phyloP scores from a whole-genome alignment of 495 filamentous ascomycete genomes.

The Entonaema liquescens region DNA sequence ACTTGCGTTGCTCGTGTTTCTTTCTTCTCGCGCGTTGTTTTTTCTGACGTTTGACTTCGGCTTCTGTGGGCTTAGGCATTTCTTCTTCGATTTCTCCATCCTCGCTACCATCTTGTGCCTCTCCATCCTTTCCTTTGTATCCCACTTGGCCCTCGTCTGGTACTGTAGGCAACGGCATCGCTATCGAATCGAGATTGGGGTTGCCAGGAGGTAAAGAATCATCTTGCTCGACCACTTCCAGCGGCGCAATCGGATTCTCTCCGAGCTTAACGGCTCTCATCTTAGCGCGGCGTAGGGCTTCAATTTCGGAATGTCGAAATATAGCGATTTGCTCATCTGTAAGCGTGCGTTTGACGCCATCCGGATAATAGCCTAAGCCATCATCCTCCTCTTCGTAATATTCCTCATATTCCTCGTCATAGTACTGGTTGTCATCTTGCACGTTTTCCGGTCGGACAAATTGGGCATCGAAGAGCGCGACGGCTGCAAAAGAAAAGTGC shows the following conservation, averaged over 20 bases:
- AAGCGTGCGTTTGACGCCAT: constrained; percentile 89
- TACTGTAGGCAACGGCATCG: not conserved
- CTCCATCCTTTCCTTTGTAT: constrained; percentile 34
- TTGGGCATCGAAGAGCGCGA: constrained; percentile 58
- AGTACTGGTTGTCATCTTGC: constrained; percentile 27
- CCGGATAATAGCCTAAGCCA: constrained; percentile 84
- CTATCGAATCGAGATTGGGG: constrained; percentile 4
- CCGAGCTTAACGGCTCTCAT: constrained; percentile 38
- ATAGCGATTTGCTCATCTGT: constrained; percentile 92
- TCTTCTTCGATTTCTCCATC: constrained; percentile 46
- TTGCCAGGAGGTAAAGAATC: not conserved
- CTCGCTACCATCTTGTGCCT: constrained; percentile 37
- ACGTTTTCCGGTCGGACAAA: constrained; percentile 51
- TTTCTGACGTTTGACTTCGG: constrained; percentile 44
- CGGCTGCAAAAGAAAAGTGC: constrained; percentile 63
- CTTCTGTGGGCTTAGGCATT: constrained; percentile 41
- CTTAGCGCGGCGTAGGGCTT: constrained; percentile 67
- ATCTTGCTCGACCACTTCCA: constrained; percentile 22
- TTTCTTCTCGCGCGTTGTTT: constrained; percentile 41
- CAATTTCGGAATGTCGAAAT: constrained; percentile 89
- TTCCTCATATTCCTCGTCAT: constrained; percentile 46
- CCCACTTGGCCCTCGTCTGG: constrained; percentile 33
- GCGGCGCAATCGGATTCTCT: constrained; percentile 16
- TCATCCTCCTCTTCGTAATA: constrained; percentile 66
- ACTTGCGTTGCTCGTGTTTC: constrained; percentile 50